Conservation (phyloP, 2,329 filamentous ascomycete genomes). For the Pezicula neosporulosa region DNA sequence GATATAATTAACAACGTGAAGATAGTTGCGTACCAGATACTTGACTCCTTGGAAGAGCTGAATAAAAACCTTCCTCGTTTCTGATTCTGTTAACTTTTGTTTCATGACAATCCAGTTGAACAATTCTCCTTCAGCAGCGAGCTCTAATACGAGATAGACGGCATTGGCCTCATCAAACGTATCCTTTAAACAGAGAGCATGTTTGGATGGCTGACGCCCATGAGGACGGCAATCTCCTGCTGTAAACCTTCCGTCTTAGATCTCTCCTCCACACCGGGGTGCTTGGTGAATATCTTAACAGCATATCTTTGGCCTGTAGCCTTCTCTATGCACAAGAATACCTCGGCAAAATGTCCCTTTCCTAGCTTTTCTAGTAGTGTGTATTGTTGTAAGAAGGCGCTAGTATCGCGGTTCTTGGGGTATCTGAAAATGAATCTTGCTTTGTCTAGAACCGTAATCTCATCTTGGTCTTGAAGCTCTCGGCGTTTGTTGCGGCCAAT, state of each 20-base stretch:
- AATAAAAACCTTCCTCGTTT: conserved; percentile 81
- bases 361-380: conserved; percentile 80
- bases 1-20: not conserved
- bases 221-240: conserved; percentile 93
- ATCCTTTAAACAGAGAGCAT: conserved; percentile 89
- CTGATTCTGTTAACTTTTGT: conserved; percentile 78
- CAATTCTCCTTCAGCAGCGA: conserved; percentile 88
- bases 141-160: conserved; percentile 86
- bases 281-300: conserved; percentile 92
- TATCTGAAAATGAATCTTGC: conserved; percentile 92
- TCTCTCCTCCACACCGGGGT: conserved; percentile 74
- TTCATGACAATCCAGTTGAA: conserved; percentile 95
- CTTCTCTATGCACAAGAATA: conserved; percentile 88
- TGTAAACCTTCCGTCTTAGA: conserved; percentile 83
- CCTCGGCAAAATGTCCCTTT: conserved; percentile 92
- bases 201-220: conserved; percentile 95
- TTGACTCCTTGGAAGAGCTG: conserved; percentile 94
- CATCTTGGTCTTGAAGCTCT: conserved; percentile 84
- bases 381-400: conserved; percentile 83
- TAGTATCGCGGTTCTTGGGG: conserved; percentile 69
- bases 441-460: conserved; percentile 81
- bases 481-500: conserved; percentile 89
- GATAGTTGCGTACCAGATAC: conserved; percentile 68
- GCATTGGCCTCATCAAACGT: conserved; percentile 90
- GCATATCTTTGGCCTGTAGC: conserved; percentile 78